Evolutionary conservation across 768 basidiomycete species (phyloP).

Genomic region (Aureoboletus auriporus): DNA sequence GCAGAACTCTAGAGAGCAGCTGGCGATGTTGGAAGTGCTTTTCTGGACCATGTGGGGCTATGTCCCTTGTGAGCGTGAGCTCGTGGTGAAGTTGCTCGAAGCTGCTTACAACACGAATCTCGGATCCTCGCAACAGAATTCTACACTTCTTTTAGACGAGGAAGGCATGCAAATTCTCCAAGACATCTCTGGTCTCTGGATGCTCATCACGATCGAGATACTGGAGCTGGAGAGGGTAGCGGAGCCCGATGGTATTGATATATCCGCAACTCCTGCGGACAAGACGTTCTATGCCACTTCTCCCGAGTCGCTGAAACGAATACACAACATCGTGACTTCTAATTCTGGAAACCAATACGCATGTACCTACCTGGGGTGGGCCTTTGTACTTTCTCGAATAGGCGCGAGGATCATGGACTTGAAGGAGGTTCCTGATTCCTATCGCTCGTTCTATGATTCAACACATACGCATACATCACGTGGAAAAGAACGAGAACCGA

Average conservation of each 20-base stretch:
- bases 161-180: slow-evolving; percentile 62
- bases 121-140: slow-evolving; percentile 60
- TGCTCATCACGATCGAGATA: slow-evolving; percentile 74
- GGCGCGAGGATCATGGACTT: slow-evolving; percentile 40
- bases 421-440: slow-evolving; percentile 52
- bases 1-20: slow-evolving; percentile 73
- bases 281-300: slow-evolving; percentile 55
- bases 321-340: slow-evolving; percentile 64
- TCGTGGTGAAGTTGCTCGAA: slow-evolving; percentile 62
- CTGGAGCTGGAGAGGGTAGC: slow-evolving; percentile 73
- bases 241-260: slow-evolving; percentile 46
- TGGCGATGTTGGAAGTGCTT: slow-evolving; percentile 77
- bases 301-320: slow-evolving; percentile 55
- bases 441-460: slow-evolving; percentile 51
- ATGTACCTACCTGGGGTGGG: slow-evolving; percentile 78
- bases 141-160: slow-evolving; percentile 67
- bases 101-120: slow-evolving; percentile 61
- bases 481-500: slow-evolving; percentile 56
- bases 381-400: slow-evolving; percentile 73
- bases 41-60: slow-evolving; percentile 88
- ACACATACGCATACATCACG: slow-evolving; percentile 40
- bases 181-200: slow-evolving; percentile 72
- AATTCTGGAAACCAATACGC: slow-evolving; percentile 61
- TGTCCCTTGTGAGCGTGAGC: slow-evolving; percentile 56
- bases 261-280: slow-evolving; percentile 47